Evolutionary conservation across 176 grass and related monocot species (phyloP).

Genomic region (Poa pratensis): DNA sequence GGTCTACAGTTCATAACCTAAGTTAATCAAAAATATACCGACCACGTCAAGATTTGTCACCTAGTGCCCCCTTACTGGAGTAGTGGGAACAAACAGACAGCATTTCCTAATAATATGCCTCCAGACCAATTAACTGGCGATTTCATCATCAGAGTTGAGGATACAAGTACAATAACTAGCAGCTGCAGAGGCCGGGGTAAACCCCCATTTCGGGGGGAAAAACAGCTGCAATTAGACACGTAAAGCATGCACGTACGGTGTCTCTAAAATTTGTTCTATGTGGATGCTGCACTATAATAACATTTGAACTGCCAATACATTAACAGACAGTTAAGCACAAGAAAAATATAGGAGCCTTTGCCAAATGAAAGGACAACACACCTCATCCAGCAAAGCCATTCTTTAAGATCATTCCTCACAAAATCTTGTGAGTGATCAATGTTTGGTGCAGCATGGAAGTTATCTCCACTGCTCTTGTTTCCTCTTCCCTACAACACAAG

Average conservation of each 20-base stretch:
- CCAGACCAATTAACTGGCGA: neutral
- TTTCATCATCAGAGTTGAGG: neutral
- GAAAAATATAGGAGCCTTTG: conserved; percentile 14
- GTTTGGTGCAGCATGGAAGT: conserved; percentile 98
- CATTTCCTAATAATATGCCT: conserved; percentile 13
- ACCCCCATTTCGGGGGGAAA: no score
- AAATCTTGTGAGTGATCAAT: conserved; percentile 99
- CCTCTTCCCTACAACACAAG: conserved; percentile 78
- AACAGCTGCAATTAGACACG: conserved; percentile 8
- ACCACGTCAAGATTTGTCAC: conserved; percentile 6
- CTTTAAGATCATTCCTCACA: conserved; percentile 91
- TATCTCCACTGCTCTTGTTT: conserved; percentile 97
- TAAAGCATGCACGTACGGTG: conserved; percentile 4
- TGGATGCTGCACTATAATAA: conserved; percentile 10
- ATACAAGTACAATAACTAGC: neutral
- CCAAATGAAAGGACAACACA: conserved; percentile 34
- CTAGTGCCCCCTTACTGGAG: conserved; percentile 7
- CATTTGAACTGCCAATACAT: conserved; percentile 11
- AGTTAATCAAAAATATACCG: conserved; percentile 22
- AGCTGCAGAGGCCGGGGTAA: no score
- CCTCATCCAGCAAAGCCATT: conserved; percentile 96
- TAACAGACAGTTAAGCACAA: conserved; percentile 19
- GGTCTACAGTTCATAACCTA: neutral
- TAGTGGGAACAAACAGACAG: conserved; percentile 19
- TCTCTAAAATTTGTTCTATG: conserved; percentile 5